Base-by-base conservation (phyloP, 805 yeast genomes). In the Gaillardinia entomophila region DNA sequence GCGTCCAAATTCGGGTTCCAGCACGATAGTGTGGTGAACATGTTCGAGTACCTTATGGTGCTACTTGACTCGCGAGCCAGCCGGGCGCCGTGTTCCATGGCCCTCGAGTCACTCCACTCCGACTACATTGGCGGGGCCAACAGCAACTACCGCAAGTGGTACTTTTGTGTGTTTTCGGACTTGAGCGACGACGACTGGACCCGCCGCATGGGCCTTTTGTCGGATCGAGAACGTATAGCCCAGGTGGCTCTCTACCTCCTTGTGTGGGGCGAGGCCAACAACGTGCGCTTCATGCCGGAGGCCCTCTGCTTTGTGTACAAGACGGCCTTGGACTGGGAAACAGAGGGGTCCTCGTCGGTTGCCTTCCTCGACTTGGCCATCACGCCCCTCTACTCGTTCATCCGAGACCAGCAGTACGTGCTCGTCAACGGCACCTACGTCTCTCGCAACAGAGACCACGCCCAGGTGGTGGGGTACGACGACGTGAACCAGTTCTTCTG, bases 61-160 rank as follows among this genome's bases (percentile, higher is more conserved):
- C 82, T 84, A 52, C 64, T 90, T 37, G 96, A 90, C 48, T 89
- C 97, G 6, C 74, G 96, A 37, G 74, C 95, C 0, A 76, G 94
- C 38, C 73, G 97, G 39, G 75, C 81, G 71, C 57, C 79, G 2
- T 83, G 95, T 3, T 55, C 64, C 23, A 71, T 62, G 36, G 97
- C 97, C 0, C 62, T 90, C 35, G 50, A 78, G 2, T 75, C 90
- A 0, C 59, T 90, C 22, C 97, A 90, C 58, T 79, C 87, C 1
- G 95, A 89, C 40, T 90, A 90, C 57, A 86, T 90, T 40, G 97
- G 96, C 0, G 97, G 97, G 12, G 85, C 79, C 31, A 67, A 79
- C 38, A 75, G 97, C 3, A 90, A 90, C 58, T 90, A 80, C 58
- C 75, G 81, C 49, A 87, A 84, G 57, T 90, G 97, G 97, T 87